Conservation (phyloP, 2,329 filamentous ascomycete genomes). For the Exophiala alcalophila region DNA sequence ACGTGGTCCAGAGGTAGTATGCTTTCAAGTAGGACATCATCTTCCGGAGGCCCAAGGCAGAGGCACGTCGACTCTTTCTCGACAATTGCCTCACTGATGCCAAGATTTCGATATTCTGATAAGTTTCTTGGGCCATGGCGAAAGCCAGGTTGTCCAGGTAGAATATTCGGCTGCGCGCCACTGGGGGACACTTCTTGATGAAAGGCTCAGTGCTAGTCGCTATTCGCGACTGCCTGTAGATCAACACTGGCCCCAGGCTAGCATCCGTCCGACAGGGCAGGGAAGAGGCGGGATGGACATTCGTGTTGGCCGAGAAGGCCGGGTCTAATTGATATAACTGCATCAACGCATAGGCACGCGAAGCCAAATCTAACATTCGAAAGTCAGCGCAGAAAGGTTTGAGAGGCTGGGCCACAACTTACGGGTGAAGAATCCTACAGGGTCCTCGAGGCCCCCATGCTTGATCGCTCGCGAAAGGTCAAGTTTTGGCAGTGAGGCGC, state of each 20-base stretch:
- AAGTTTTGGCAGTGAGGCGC: constrained; percentile 5
- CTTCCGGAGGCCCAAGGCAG: too few species aligned
- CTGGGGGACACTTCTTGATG: too few species aligned
- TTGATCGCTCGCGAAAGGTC: constrained; percentile 6
- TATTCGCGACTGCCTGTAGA: constrained; percentile 5
- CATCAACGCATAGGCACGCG: constrained; percentile 16
- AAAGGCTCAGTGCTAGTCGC: too few species aligned
- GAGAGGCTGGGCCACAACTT: constrained; percentile 1
- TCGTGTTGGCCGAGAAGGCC: background rate
- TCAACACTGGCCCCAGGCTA: constrained; percentile 9
- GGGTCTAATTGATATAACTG: constrained; percentile 7
- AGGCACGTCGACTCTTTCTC: too few species aligned
- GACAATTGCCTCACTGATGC: too few species aligned
- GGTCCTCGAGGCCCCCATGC: constrained; percentile 4
- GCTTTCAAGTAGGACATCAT: too few species aligned
- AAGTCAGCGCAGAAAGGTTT: constrained; percentile 1
- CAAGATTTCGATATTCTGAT: background rate
- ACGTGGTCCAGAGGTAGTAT: constrained; percentile 19
- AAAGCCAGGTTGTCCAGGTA: background rate
- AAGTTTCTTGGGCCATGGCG: constrained; percentile 4
- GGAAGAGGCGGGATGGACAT: background rate
- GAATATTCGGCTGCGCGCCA: too few species aligned
- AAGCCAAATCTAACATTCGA: constrained; percentile 16
- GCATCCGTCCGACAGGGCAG: background rate
- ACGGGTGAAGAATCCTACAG: constrained; percentile 14